Base-by-base conservation (phyloP, 2,329 filamentous ascomycete genomes). In the Colletotrichum sp. region DNA sequence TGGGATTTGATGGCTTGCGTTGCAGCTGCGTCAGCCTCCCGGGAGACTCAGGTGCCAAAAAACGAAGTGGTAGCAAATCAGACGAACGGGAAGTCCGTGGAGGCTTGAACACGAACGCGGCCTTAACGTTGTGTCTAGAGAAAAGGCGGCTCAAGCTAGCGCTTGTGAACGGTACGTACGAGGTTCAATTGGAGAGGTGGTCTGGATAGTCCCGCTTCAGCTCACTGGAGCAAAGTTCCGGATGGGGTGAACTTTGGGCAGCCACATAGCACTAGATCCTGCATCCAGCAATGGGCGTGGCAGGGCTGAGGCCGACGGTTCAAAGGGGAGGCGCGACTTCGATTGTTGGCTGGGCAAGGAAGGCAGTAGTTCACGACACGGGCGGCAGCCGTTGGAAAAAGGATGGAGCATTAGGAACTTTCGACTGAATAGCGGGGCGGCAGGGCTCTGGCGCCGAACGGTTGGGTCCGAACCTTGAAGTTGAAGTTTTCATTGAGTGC, bases 181-280 rank as follows among this genome's bases (percentile, higher is more conserved):
- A 29, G 55, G 8, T 63, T 62, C 69, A 62, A 38, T 74, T 65
- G n/a, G 31, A 63, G 47, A 61, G 27, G 34, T 59, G 29, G 29
- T 12, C 29, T 69, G 59, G 47, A 33, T 62, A 16, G 62, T 27
- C 71, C 33, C 21, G n/a, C 54, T 47, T 63, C 62, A 70, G 67
- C 61, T 62, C 24, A 27, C 21, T 51, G 24, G 33, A 43, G 38
- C 31, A 34, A 57, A 62, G 55, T 54, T 27, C 58, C 47, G 54
- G 33, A 57, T 47, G 43, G 58, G 62, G 16, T 63, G 27, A 43
- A 67, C 21, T 29, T 66, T 38, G 31, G 21, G 43, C 63, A 72
- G 72, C 72, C 72, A 67, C 68, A 71, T 58, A 63, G 68, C 33
- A 38, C 51, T 29, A 54, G 34, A 24, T 18, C 27, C 57, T 65